Conservation (phyloP, 208 protist species). For the Leishmania tarentolae region DNA sequence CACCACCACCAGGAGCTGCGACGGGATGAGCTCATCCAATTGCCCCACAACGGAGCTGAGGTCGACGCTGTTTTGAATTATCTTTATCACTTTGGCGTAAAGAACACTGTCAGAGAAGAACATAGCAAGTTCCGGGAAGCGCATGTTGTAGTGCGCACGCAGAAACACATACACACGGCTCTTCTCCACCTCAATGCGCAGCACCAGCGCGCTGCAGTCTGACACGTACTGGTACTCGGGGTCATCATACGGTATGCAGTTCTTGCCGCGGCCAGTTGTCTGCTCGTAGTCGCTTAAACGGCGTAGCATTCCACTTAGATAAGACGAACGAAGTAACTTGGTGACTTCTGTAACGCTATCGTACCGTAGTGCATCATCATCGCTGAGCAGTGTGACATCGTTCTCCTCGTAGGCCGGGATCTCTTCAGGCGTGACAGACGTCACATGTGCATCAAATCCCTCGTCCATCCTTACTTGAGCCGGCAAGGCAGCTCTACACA, state of each 20-base stretch:
- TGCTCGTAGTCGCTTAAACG: slow-evolving; percentile 80
- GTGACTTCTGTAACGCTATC: slow-evolving; percentile 84
- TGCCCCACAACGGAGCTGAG: slow-evolving; percentile 61
- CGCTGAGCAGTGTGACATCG: slow-evolving; percentile 47
- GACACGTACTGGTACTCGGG: slow-evolving; percentile 90
- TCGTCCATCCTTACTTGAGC: slow-evolving; percentile 39
- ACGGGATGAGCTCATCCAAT: slow-evolving; percentile 83
- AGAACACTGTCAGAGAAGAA: slow-evolving; percentile 87
- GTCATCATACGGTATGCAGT: slow-evolving; percentile 80
- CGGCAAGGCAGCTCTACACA: too few species aligned
- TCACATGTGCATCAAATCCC: slow-evolving; percentile 64
- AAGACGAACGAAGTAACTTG: slow-evolving; percentile 70
- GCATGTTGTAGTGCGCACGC: slow-evolving; percentile 82
- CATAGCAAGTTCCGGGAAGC: slow-evolving; percentile 91
- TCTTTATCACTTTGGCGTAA: slow-evolving; percentile 83
- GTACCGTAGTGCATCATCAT: slow-evolving; percentile 85
- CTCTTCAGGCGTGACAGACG: slow-evolving; percentile 11
- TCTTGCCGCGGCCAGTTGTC: slow-evolving; percentile 52
- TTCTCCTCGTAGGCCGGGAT: slow-evolving; percentile 25
- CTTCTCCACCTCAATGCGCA: slow-evolving; percentile 91
- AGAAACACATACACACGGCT: slow-evolving; percentile 87
- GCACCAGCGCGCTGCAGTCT: slow-evolving; percentile 85
- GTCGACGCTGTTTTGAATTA: slow-evolving; percentile 87
- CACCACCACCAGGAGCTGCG: slow-evolving; percentile 85
- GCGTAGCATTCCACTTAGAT: slow-evolving; percentile 77